Base-by-base conservation (phyloP, 202 grass and related monocot species). In the Setaria viridis region DNA sequence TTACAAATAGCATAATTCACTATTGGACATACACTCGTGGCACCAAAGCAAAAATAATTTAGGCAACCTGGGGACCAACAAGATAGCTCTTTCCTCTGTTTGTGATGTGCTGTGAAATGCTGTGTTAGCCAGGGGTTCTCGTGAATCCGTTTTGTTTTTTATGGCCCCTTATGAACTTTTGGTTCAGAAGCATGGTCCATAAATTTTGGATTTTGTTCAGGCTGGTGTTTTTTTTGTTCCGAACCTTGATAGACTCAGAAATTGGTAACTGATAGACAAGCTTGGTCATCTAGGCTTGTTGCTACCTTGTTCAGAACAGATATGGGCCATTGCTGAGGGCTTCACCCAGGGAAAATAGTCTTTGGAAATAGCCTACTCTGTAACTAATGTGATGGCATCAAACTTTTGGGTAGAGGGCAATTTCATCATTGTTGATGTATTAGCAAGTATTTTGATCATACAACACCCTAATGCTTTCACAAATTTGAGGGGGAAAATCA, bases 221-320 rank as follows among this genome's bases (percentile, higher is more conserved):
- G 32, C 50, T 35, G 32, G 55, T 55, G 32, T 50, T 16, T 12
- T 16, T 12, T 35, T 74, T 37, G 56, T 16, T 46, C 43, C 17
- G 56, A 62, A 46, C 74, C 55, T 45, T 77, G 74, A 21, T 41
- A 15, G 39, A n/a, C 65, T 4, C 5, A 53, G 16, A 49, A 54
- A 54, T 11, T 34, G 4, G 8, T 19, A 30, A 33, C 2, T 0
- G 12, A 33, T 7, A 9, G 14, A 51, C 50, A 47, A 72, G 11
- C 17, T 49, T 67, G 62, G 62, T 33, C 64, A 0, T 6, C 34
- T 41, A 7, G 34, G 64, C 34, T 67, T 67, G 15, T 49, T 30
- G 45, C 21, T 72, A 72, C 5, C 11, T 72, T 49, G 43, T 72
- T 72, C 69, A 72, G 69, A 21, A 72, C 43, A 72, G 20, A 41